Evolutionary conservation across 2,329 filamentous ascomycete genomes (phyloP).

Genomic region (Onygenales sp.): DNA sequence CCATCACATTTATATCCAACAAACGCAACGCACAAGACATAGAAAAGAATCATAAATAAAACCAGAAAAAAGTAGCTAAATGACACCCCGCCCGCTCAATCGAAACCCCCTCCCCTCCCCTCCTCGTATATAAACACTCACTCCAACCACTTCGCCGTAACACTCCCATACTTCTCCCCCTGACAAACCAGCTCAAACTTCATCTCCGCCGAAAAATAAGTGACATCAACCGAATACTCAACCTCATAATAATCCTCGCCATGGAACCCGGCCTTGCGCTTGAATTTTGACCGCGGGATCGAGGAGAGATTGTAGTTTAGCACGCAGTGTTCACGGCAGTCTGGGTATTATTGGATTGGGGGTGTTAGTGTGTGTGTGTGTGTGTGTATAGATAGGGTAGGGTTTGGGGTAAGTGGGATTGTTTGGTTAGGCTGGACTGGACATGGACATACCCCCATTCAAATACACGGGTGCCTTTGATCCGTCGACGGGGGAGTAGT

Average conservation of each 20-base stretch:
- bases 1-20: no score
- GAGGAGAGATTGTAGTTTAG: constrained; percentile 2
- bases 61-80: no score
- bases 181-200: constrained; percentile 2
- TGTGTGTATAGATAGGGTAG: neutral
- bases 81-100: no score
- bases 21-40: no score
- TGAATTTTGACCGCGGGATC: constrained; percentile 2
- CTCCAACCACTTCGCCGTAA: constrained; percentile 1
- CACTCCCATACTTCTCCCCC: constrained; percentile 1
- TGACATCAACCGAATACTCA: constrained; percentile 1
- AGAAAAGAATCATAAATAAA: no score
- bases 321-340: constrained; percentile 3
- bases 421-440: neutral
- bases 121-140: neutral
- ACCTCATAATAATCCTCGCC: constrained; percentile 1
- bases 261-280: neutral
- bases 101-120: no score
- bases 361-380: neutral
- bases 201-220: constrained; percentile 1
- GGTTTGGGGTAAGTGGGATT: neutral
- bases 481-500: neutral
- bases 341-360: neutral
- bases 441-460: neutral
- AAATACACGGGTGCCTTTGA: neutral